A percentile compares a stretch with the other conserved stretches of the same genome.
These are phyloP conservation scores for Diaporthe nobilis DNA, from an alignment of 2,329 filamentous ascomycete genomes.

Conservation along the genomic window DNA sequence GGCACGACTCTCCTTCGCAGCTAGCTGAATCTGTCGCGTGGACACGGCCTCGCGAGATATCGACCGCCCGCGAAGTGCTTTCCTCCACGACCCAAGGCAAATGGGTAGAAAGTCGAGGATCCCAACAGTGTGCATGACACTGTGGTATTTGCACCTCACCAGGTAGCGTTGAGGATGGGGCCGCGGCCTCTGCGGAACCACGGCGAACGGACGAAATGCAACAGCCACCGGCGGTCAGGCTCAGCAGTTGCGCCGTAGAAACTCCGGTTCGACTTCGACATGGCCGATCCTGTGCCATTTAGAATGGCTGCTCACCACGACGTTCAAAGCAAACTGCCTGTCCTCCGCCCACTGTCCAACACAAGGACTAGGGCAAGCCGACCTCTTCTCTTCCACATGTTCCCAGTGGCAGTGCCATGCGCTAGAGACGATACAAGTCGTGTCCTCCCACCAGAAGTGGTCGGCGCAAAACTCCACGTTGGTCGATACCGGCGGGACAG, in stretches of 20 bases:
- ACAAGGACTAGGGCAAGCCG: not conserved
- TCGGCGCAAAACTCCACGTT: not conserved
- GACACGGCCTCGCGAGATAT: not conserved
- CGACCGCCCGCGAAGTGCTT: not conserved
- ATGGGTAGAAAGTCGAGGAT: not conserved
- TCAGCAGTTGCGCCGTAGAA: conserved; percentile 14
- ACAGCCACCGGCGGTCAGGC: conserved; percentile 9
- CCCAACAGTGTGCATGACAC: conserved; percentile 5
- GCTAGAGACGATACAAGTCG: too few species aligned
- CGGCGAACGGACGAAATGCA: conserved; percentile 29
- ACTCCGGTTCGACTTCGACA: conserved; percentile 1
- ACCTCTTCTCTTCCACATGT: not conserved
- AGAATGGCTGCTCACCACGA: not conserved
- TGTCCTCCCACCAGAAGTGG: not conserved
- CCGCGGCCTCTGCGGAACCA: conserved; percentile 11
- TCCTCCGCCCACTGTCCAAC: conserved; percentile 6
- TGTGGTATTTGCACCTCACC: conserved; percentile 3
- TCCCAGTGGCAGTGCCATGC: not conserved
- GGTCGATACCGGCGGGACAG: not conserved
- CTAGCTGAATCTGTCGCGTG: not conserved
- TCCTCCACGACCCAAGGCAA: not conserved
- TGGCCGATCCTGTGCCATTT: not conserved
- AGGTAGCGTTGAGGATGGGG: conserved; percentile 15
- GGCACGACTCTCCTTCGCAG: not conserved
- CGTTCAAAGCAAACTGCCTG: not conserved